A percentile compares a stretch with the other conserved stretches of the same genome.
Conservation (phyloP, 2,329 filamentous ascomycete genomes). For the Colletotrichum falcatum region DNA sequence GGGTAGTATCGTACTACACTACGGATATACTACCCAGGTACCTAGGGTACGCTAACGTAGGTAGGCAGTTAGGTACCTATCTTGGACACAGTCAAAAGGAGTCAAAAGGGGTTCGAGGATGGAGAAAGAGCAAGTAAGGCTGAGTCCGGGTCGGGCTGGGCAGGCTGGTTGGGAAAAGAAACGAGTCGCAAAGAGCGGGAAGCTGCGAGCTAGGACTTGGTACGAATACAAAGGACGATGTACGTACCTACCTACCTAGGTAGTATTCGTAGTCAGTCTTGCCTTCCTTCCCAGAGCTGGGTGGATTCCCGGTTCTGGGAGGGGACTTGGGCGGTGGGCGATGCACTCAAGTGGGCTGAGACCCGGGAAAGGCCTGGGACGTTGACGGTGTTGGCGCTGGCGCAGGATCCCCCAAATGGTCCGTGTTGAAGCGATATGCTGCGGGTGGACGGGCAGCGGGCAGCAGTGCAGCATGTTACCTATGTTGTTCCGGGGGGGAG, state of each 20-base stretch:
- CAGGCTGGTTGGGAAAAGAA: not conserved
- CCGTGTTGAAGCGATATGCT: constrained; percentile 28
- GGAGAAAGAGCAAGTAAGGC: constrained; percentile 31
- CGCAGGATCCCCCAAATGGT: constrained; percentile 21
- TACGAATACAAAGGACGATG: too few relatives aligned
- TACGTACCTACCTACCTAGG: not conserved
- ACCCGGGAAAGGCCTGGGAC: constrained; percentile 5
- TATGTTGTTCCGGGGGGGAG: not conserved
- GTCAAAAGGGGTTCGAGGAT: constrained; percentile 8
- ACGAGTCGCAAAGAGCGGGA: constrained; percentile 31
- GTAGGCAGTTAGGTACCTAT: not conserved
- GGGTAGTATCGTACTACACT: not conserved
- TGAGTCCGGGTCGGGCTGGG: constrained; percentile 19
- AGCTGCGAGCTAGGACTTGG: constrained; percentile 9
- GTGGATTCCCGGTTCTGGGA: constrained; percentile 3
- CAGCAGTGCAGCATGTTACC: constrained; percentile 1
- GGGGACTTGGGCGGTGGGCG: constrained; percentile 36
- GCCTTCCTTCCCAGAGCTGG: not conserved
- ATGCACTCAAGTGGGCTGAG: constrained; percentile 36
- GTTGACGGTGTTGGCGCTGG: constrained; percentile 1
- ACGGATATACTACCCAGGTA: too few relatives aligned
- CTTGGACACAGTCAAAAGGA: constrained; percentile 7
- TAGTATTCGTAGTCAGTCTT: not conserved
- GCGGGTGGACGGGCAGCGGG: not conserved
- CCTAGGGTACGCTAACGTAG: too few relatives aligned